These are phyloP conservation scores for Bathelium albidoporum DNA, from an alignment of 495 filamentous ascomycete species.

Conservation along the genomic window DNA sequence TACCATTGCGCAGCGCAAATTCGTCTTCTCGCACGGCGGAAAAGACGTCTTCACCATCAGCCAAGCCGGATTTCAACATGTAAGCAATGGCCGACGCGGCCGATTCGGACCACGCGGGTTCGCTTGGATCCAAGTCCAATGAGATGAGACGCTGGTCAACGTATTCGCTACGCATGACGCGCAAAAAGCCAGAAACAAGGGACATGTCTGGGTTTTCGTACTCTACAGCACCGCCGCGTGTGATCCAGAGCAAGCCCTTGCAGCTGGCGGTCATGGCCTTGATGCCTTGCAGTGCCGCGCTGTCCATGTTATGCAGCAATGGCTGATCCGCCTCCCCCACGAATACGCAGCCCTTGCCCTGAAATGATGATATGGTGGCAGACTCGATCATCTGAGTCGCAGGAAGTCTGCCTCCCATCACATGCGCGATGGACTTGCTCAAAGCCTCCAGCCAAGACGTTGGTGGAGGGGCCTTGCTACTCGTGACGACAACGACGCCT, in stretches of 20 bases:
- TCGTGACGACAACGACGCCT: no score
- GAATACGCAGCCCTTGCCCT: not conserved
- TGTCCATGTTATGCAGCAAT: not conserved
- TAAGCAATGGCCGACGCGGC: not conserved
- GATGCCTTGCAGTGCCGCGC: not conserved
- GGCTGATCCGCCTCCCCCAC: not conserved
- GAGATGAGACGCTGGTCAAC: not conserved
- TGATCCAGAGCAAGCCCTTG: constrained; percentile 7
- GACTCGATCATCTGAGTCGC: no score
- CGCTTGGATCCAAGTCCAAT: not conserved
- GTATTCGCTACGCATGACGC: not conserved
- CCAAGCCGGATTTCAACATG: no score
- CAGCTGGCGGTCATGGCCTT: constrained; percentile 2
- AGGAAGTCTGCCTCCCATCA: no score
- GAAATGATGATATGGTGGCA: not conserved
- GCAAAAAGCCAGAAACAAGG: not conserved
- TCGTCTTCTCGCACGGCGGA: constrained; percentile 45
- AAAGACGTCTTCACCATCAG: no score
- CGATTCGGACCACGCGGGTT: not conserved
- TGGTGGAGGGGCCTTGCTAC: no score
- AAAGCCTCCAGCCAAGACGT: no score
- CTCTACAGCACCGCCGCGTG: not conserved
- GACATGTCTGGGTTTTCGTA: not conserved
- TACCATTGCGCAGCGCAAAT: not conserved
- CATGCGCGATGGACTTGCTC: no score